These are phyloP conservation scores for Suillus subalutaceus DNA, from an alignment of 768 basidiomycete genomes.

Conservation along the genomic window DNA sequence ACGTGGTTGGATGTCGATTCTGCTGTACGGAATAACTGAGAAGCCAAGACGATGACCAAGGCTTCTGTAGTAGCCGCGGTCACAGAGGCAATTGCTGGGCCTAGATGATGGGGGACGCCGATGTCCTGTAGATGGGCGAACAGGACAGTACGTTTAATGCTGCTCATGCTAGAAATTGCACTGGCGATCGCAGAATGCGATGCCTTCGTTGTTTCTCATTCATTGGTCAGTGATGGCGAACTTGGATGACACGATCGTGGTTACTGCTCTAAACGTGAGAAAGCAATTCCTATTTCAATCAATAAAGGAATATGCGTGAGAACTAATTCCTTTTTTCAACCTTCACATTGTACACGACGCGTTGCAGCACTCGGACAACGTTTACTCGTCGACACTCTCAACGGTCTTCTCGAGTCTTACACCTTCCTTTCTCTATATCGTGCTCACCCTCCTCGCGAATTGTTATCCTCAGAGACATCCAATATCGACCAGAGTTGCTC, in stretches of 20 bases:
- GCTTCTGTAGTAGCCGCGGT: constrained; percentile 43
- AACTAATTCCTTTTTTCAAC: not conserved
- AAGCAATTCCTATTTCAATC: not conserved
- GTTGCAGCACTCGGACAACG: not conserved
- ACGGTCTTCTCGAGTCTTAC: not conserved
- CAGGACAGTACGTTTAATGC: not conserved
- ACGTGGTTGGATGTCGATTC: constrained; percentile 40
- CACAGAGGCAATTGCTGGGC: constrained; percentile 54
- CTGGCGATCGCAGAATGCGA: not conserved
- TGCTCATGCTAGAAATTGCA: not conserved
- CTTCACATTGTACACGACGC: not conserved
- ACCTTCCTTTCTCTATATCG: not conserved
- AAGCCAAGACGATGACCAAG: constrained; percentile 68
- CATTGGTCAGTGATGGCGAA: not conserved
- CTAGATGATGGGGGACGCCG: constrained; percentile 57
- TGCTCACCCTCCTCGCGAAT: not conserved
- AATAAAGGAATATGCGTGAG: not conserved
- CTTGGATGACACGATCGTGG: constrained; percentile 4
- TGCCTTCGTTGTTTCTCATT: not conserved
- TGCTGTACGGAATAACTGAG: constrained; percentile 54
- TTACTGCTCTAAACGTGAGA: not conserved
- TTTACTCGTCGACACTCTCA: not conserved
- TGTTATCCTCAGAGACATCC: not conserved
- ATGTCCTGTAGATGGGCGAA: constrained; percentile 26
- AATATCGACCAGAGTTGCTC: not conserved